Base-by-base conservation (phyloP, 129 eudicot species). In the Flaveria sonorensis region DNA sequence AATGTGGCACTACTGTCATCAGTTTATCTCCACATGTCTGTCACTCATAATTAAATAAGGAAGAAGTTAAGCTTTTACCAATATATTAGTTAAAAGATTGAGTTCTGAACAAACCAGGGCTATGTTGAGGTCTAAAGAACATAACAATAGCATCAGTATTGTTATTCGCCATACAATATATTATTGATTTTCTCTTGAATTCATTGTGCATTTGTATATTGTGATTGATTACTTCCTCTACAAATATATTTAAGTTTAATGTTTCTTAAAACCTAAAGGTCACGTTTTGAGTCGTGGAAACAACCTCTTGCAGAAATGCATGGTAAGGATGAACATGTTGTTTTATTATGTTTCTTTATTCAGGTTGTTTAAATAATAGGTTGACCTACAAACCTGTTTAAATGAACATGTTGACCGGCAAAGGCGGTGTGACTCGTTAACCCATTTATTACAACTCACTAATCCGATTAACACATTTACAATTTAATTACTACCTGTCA, bases 51-150 rank as follows among this genome's bases (percentile, higher is more conserved):
- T n/a, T 43, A 24, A 6, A 8, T 13, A 57, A 60, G 78, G 14
- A 60, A 45, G 40, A 53, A 16, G 8, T 52, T 40, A 73, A 53
- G 68, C 68, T 36, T n/a, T 53, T 18, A 51, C 8, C 21, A 16
- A 51, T 55, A 43, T 30, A 30, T 30, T 30, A 30, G 36, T 4
- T 30, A 30, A 30, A 30, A 30, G 36, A 30, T 42, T 77, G 19
- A 50, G 51, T 67, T 52, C 36, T 39, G 66, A 51, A 76, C 51
- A 26, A 47, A 62, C 6, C 1, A 36, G 40, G 6, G 40, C 18
- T 23, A 7, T 73, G 39, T 18, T 53, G 39, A 72, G 52, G 77
- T 73, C 21, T 59, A 60, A 74, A 43, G 70, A 74, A 74, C 57
- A 36, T 12, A 59, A 60, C 20, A 62, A 43, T 74, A 26, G 14